Evolutionary conservation across 2,329 filamentous ascomycete genomes (phyloP), one percentile per base, ranked within the genome.

Genomic region (Mycosphaerella arachidis): DNA sequence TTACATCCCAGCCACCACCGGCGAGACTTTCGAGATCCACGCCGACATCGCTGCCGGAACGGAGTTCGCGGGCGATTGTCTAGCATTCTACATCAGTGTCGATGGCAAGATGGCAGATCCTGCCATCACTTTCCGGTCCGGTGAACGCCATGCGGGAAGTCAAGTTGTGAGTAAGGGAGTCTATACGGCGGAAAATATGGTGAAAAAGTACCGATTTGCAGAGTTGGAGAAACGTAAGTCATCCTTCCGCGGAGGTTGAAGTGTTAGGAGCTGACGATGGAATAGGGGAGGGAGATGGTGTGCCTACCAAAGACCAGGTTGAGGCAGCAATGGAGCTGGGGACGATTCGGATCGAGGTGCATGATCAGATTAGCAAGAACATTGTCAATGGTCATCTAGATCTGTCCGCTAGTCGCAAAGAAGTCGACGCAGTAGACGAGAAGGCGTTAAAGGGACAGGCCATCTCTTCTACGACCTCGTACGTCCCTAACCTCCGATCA

Each of bases 1-100:
- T 12, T 71, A 69, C 59, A 56, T 71, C 35, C 65, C 68, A 48
- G 65, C 60, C 6, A 52, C 50, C 1, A 52, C 60, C 9, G 63
- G 53, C n/a, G 54, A 66, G 33, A 48, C n/a, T 27, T 71, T 69
- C 53, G 55, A 56, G 9, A 56, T 70, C 10, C 40, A 48, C 24
- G 46, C 63, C 31, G 61, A 55, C 9, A 40, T 59, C 8, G n/a
- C 20, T 3, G 30, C 35, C 29, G 50, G 45, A 3, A 43, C 57
- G 10, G 9, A 18, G 1, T 64, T 63, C 20, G 29, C 43, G 27
- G 66, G 64, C 20, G 56, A 70, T 30, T 31, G 16, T 8, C 16
- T 70, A 3, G 13, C 8, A 1, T 61, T 65, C 46, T 5, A 53
- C 4, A 56, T 64, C 12, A 48, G 46, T 27, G 27, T 67, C 9